A percentile compares a stretch with the other conserved stretches of the same genome.
phyloP scores from a whole-genome alignment of 768 basidiomycete genomes.

The Pulveroboletus sp. region DNA sequence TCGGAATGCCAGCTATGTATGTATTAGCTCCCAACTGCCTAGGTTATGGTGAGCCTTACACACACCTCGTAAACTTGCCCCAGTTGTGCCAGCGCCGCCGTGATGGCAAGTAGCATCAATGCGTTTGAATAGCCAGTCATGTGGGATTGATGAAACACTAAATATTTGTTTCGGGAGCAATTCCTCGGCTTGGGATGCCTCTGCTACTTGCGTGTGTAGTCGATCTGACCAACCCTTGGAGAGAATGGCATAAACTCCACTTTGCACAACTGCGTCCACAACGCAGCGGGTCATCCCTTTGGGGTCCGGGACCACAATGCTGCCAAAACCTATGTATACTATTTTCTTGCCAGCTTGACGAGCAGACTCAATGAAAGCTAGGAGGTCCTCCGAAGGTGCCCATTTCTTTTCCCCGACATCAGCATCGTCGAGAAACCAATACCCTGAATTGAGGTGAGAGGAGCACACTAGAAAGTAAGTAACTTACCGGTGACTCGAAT shows the following conservation, averaged over 20 bases:
- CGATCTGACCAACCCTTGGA: conserved; percentile 99
- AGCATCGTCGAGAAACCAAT: conserved; percentile 96
- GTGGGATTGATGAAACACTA: conserved; percentile 81
- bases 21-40: conserved; percentile 2
- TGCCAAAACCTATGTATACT: conserved; percentile 97
- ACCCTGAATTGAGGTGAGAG: conserved; percentile 50
- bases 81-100: conserved; percentile 95
- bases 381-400: conserved; percentile 77
- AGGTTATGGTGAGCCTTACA: background rate
- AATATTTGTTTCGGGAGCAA: conserved; percentile 79
- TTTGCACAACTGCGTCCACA: conserved; percentile 80
- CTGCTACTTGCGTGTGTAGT: conserved; percentile 61
- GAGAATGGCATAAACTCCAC: conserved; percentile 88
- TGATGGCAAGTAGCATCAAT: conserved; percentile 99
- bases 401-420: conserved; percentile 89
- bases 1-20: conserved; percentile 79
- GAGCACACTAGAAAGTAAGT: conserved; percentile 3
- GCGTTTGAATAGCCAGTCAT: conserved; percentile 92
- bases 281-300: conserved; percentile 89
- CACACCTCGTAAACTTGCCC: conserved; percentile 87
- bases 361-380: conserved; percentile 81
- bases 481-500: conserved; percentile 81
- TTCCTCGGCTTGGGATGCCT: conserved; percentile 62
- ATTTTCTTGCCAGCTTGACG: conserved; percentile 78
- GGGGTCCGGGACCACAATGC: conserved; percentile 95